Evolutionary conservation across 2,329 filamentous ascomycete genomes (phyloP).

Genomic region (Eutypella sp.): DNA sequence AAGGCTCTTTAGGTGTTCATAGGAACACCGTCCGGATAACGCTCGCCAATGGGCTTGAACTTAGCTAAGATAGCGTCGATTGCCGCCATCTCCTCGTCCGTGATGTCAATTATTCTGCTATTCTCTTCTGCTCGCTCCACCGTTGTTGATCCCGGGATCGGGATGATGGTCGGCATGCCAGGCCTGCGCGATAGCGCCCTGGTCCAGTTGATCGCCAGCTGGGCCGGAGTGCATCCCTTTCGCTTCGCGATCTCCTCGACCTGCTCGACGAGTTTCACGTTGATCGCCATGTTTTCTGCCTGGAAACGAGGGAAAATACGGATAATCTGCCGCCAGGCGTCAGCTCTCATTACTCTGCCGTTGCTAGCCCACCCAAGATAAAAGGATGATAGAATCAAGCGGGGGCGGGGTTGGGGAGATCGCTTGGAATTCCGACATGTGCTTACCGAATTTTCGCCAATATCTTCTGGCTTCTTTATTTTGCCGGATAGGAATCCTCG

Average conservation of each 20-base stretch:
- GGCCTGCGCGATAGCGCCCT: slow-evolving; percentile 42
- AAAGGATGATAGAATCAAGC: too few species aligned
- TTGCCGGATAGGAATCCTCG: slow-evolving; percentile 49
- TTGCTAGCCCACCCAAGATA: too few species aligned
- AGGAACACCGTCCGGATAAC: slow-evolving; percentile 38
- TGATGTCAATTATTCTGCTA: slow-evolving; percentile 42
- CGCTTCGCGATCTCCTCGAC: slow-evolving; percentile 52
- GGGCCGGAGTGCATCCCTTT: slow-evolving; percentile 56
- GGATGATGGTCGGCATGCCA: slow-evolving; percentile 55
- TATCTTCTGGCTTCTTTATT: slow-evolving; percentile 47
- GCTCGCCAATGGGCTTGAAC: slow-evolving; percentile 42
- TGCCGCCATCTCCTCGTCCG: slow-evolving; percentile 43
- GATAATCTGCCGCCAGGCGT: slow-evolving; percentile 20
- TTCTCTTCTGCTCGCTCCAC: slow-evolving; percentile 58
- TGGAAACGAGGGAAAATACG: slow-evolving; percentile 54
- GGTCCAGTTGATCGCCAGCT: slow-evolving; percentile 64
- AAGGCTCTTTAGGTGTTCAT: slow-evolving; percentile 37
- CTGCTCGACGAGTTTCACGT: slow-evolving; percentile 55
- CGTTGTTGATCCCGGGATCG: slow-evolving; percentile 61
- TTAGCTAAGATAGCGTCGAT: slow-evolving; percentile 45
- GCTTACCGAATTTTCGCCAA: slow-evolving; percentile 44
- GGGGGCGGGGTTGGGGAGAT: too few species aligned
- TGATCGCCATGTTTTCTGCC: slow-evolving; percentile 57
- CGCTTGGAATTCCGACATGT: too few species aligned
- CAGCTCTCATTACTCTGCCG: too few species aligned